Base-by-base conservation (phyloP, 2,329 filamentous ascomycete genomes). In the Paraphoma sp. region DNA sequence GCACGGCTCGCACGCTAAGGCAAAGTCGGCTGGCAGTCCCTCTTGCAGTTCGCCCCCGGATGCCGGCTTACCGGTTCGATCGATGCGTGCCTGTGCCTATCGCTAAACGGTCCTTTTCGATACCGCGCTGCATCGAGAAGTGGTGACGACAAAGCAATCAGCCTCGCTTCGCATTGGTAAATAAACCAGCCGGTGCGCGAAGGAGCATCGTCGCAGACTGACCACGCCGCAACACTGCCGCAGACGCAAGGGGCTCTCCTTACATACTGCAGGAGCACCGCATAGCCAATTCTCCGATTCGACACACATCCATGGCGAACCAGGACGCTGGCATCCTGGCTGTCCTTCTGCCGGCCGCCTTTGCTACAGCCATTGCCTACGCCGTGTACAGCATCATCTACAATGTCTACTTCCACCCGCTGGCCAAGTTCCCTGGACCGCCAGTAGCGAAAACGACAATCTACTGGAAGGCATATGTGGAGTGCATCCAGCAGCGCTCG, bases 401-500 rank as follows among this genome's bases (percentile, higher is more conserved):
- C 65, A 74, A 72, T 59, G 64, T 76, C 31, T 80, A 73, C 63
- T 75, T 81, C 51, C 77, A 80, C 38, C 79, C 80, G 2, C 67
- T 82, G 5, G 67, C 74, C 45, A 72, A 73, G 30, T 79, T 76
- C 51, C 79, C 79, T 12, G 80, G 80, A 5, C 79, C 80, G 29
- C 62, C 49, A 4, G 28, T 65, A 9, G 69, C 69, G n/a, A 53
- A 56, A 10, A 51, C 51, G 42, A 69, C 67, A 9, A 57, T 52
- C 1, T 68, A 65, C 59, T 73, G 70, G 70, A 71, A 72, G 41
- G 69, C 67, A 2, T 74, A 71, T 40, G 51, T 67, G 8, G 68
- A 72, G 53, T 70, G 66, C 42, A 56, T 73, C 36, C 59, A 55
- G 12, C 64, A 65, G 46, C 63, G 62, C 18, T 72, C 70, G 14